Evolutionary conservation across 169 alveolate genomes (phyloP).

Genomic region (Cryptosporidium canis): DNA sequence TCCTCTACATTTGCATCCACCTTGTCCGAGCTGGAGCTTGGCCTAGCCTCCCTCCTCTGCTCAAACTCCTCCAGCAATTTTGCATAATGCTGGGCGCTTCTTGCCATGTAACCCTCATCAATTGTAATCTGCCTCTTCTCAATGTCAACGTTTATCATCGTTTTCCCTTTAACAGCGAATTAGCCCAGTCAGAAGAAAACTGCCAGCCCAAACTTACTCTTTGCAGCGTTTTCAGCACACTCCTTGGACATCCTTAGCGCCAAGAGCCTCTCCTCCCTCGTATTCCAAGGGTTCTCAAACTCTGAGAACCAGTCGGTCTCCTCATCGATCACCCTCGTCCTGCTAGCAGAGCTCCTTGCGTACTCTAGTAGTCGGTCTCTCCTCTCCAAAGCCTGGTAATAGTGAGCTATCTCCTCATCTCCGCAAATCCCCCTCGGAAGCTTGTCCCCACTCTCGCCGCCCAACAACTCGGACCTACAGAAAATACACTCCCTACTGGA

Average conservation of each 20-base stretch:
- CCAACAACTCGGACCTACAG: neutral
- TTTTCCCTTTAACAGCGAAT: conserved; percentile 11
- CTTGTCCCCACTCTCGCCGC: neutral
- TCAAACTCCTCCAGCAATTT: conserved; percentile 41
- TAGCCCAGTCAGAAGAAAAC: neutral
- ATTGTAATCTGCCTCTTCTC: conserved; percentile 19
- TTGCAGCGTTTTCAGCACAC: neutral
- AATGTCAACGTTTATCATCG: conserved; percentile 51
- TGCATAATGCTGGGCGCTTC: conserved; percentile 13
- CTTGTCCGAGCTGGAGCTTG: neutral
- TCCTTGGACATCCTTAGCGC: conserved; percentile 54
- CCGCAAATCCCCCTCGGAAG: neutral
- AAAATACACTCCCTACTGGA: neutral
- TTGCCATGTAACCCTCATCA: conserved; percentile 40
- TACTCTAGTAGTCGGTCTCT: conserved; percentile 29
- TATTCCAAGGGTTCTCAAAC: conserved; percentile 70
- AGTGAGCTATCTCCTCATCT: conserved; percentile 50
- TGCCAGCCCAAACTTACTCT: conserved; percentile 24
- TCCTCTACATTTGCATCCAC: neutral
- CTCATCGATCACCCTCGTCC: conserved; percentile 63
- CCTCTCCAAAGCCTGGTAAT: conserved; percentile 39
- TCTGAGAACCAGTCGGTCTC: conserved; percentile 72
- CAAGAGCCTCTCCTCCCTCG: conserved; percentile 33
- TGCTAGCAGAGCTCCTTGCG: conserved; percentile 5
- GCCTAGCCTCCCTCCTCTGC: neutral